Percentiles rank a stretch among this genome's conserved stretches.
These are phyloP conservation scores for Botrytis galanthina DNA, from an alignment of 2,329 filamentous ascomycete species.

Conservation along the genomic window DNA sequence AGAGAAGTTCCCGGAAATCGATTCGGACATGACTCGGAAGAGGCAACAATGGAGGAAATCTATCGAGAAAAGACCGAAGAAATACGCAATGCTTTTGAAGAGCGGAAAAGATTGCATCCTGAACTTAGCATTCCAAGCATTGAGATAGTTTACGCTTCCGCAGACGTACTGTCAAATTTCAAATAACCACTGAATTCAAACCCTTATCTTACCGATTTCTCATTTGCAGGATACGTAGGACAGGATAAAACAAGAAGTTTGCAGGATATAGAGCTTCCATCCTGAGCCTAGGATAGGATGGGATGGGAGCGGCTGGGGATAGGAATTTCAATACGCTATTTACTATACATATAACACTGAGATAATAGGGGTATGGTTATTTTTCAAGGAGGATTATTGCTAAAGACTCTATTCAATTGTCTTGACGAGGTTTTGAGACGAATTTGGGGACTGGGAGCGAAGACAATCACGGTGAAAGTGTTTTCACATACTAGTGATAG, in stretches of 20 bases:
- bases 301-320: too few species aligned
- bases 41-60: neutral
- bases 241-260: too few species aligned
- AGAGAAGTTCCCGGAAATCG: neutral
- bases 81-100: neutral
- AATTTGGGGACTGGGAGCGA: neutral
- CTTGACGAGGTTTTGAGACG: neutral
- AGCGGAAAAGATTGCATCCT: neutral
- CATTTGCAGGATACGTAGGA: too few species aligned
- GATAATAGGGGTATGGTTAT: neutral
- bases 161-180: neutral
- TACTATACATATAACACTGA: too few species aligned
- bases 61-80: neutral
- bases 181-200: too few species aligned
- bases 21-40: neutral
- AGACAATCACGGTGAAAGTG: neutral
- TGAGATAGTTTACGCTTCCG: neutral
- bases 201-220: too few species aligned
- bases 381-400: neutral
- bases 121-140: neutral
- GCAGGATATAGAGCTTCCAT: too few species aligned
- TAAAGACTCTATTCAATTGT: neutral
- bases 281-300: too few species aligned
- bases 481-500: neutral
- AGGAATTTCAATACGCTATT: too few species aligned